These are phyloP conservation scores for Nakazawaea sp. DNA, from an alignment of 805 yeast species.

Conservation along the genomic window DNA sequence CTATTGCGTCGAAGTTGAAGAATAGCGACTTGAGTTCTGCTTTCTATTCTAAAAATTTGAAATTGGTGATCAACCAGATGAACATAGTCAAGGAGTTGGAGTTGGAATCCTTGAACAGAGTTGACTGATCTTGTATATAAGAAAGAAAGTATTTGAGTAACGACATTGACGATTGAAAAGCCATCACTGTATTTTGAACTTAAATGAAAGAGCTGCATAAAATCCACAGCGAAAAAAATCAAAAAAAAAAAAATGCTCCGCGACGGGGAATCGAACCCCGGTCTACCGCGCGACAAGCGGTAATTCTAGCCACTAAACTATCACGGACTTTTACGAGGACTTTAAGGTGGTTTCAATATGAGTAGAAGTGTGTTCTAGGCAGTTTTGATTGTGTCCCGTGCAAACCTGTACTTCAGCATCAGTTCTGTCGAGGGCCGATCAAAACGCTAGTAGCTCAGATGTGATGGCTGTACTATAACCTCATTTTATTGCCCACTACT, in stretches of 20 bases:
- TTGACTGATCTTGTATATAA: constrained; percentile 22
- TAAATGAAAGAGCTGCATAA: not conserved
- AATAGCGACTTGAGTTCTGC: constrained; percentile 49
- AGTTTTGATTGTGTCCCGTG: not conserved
- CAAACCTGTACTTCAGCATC: not conserved
- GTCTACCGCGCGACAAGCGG: constrained; percentile 12
- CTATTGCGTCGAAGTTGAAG: constrained; percentile 41
- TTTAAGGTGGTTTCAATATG: too few relatives aligned
- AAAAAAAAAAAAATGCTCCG: constrained; percentile 9
- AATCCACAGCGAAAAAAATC: too few relatives aligned
- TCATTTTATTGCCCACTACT: too few relatives aligned
- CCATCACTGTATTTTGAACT: not conserved
- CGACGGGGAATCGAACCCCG: constrained; percentile 13
- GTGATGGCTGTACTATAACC: too few relatives aligned
- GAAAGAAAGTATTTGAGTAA: not conserved
- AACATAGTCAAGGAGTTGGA: constrained; percentile 34
- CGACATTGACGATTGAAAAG: too few relatives aligned
- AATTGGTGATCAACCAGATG: constrained; percentile 36
- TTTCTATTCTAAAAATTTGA: constrained; percentile 46
- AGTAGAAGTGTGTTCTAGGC: too few relatives aligned
- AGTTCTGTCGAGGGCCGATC: too few relatives aligned
- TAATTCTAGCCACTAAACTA: constrained; percentile 12
- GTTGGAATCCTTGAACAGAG: constrained; percentile 33
- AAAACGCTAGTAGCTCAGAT: too few relatives aligned
- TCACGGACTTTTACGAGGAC: constrained; percentile 7